Evolutionary conservation across 2,329 filamentous ascomycete genomes (phyloP).

Genomic region (Cladosporium sp.): DNA sequence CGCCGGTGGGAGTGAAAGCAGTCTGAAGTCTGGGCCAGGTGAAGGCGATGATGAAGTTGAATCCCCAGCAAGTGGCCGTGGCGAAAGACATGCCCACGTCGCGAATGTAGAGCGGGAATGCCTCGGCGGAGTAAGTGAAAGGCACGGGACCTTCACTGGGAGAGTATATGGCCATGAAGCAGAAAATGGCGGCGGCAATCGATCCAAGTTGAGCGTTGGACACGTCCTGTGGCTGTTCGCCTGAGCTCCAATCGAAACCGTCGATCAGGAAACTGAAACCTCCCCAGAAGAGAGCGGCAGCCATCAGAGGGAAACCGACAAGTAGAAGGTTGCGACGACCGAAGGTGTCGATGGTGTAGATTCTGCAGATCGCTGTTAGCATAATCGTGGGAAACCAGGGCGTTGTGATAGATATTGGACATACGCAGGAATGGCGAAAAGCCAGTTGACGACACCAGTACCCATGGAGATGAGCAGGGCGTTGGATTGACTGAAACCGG

Average conservation of each 20-base stretch:
- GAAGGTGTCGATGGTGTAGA: conserved; percentile 42
- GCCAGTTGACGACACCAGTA: conserved; percentile 29
- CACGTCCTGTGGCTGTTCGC: neutral
- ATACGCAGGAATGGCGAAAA: conserved; percentile 19
- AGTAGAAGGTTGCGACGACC: conserved; percentile 42
- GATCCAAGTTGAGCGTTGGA: conserved; percentile 29
- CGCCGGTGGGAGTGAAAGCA: conserved; percentile 48
- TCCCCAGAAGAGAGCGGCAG: conserved; percentile 46
- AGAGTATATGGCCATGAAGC: conserved; percentile 28
- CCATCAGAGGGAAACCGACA: conserved; percentile 42
- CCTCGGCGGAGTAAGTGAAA: conserved; percentile 45
- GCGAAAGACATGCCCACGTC: conserved; percentile 39
- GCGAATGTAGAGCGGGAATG: conserved; percentile 41
- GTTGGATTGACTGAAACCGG: conserved; percentile 22
- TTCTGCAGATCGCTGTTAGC: conserved; percentile 1
- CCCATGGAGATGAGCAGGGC: conserved; percentile 30
- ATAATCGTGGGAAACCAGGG: too few relatives aligned
- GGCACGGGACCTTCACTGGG: conserved; percentile 42
- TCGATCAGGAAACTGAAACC: conserved; percentile 37
- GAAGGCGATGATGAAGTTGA: conserved; percentile 26
- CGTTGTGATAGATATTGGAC: neutral
- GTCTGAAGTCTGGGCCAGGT: conserved; percentile 47
- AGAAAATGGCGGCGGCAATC: conserved; percentile 36
- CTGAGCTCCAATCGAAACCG: neutral
- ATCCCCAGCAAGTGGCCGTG: conserved; percentile 53